Conservation (phyloP, 2,329 filamentous ascomycete species). For the Penicillium concentricum region DNA sequence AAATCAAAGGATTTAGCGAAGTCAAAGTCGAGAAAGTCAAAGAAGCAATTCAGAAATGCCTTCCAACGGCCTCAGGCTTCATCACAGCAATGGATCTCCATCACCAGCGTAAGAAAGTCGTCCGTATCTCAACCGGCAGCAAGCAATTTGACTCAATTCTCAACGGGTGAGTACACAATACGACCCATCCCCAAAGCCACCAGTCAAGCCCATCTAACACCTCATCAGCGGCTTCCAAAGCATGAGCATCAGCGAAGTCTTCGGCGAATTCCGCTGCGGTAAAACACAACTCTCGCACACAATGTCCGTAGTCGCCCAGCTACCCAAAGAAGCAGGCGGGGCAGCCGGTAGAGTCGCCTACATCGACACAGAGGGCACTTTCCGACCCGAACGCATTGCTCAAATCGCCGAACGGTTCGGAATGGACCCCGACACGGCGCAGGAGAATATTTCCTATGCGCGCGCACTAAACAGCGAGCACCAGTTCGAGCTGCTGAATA, state of each 20-base stretch:
- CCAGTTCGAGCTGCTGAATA: conserved; percentile 63
- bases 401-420: conserved; percentile 68
- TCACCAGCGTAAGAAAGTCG: conserved; percentile 61
- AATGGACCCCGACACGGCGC: conserved; percentile 57
- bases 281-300: conserved; percentile 71
- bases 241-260: conserved; percentile 63
- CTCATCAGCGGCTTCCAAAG: conserved; percentile 63
- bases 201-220: not conserved
- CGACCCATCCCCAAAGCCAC: not conserved
- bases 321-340: conserved; percentile 59
- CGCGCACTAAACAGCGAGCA: conserved; percentile 66
- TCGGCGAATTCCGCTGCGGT: conserved; percentile 54
- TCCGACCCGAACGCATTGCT: conserved; percentile 64
- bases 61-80: conserved; percentile 59
- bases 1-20: conserved; percentile 70
- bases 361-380: conserved; percentile 67
- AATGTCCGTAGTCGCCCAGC: conserved; percentile 63
- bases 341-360: conserved; percentile 69
- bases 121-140: conserved; percentile 67
- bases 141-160: conserved; percentile 66
- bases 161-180: conserved; percentile 51
- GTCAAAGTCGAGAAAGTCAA: conserved; percentile 70
- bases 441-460: conserved; percentile 67
- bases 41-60: conserved; percentile 62
- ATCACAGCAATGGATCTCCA: conserved; percentile 65